A percentile compares a stretch with the other conserved stretches of the same genome.
Evolutionary conservation across 345 rosid species (phyloP).

Genomic region (Aegle marmelos): DNA sequence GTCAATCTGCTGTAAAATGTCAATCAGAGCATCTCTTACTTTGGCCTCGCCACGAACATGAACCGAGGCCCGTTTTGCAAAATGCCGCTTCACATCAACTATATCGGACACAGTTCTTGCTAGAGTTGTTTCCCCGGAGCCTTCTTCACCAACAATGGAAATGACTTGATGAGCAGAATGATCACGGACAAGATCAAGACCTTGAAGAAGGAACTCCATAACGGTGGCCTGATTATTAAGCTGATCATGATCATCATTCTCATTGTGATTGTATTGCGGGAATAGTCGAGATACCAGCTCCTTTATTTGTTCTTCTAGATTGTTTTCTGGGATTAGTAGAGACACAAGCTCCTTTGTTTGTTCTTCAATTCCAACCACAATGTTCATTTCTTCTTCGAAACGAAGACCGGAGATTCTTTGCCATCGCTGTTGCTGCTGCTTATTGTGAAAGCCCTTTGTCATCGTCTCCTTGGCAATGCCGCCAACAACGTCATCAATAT

Average conservation of each 20-base stretch:
- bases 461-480: neutral
- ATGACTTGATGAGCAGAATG: neutral
- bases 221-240: no score
- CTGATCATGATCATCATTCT: no score
- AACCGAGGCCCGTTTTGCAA: neutral
- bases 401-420: neutral
- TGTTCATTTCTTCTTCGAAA: constrained; percentile 4
- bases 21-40: constrained; percentile 15
- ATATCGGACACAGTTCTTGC: constrained; percentile 15
- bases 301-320: no score
- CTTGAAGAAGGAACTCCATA: no score
- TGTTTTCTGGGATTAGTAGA: neutral
- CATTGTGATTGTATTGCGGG: no score
- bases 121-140: constrained; percentile 34
- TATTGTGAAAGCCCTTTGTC: no score
- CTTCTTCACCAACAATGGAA: constrained; percentile 23
- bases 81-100: constrained; percentile 2
- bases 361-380: constrained; percentile 3
- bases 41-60: constrained; percentile 16
- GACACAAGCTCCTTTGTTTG: neutral
- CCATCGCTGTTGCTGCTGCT: neutral
- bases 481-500: neutral
- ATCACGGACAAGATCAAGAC: no score
- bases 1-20: constrained; percentile 18
- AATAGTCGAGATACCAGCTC: no score